These are phyloP conservation scores for Ziziphus jujuba DNA, from an alignment of 306 rosid species.

Conservation along the genomic window DNA sequence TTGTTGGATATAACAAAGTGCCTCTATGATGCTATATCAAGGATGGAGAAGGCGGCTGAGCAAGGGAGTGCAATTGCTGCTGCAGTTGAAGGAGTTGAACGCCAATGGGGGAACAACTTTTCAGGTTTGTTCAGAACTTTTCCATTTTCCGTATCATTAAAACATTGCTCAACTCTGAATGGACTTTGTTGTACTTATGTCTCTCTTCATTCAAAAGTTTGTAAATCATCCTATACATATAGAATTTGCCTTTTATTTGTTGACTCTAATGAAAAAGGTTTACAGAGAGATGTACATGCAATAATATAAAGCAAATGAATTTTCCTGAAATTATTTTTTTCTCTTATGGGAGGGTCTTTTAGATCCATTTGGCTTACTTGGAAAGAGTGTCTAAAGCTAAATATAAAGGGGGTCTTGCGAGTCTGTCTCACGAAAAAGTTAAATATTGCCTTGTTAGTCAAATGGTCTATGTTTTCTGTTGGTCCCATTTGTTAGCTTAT, in stretches of 20 bases:
- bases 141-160: constrained; percentile 13
- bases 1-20: constrained; percentile 89
- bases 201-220: neutral
- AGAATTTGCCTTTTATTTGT: neutral
- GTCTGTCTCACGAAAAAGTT: no score
- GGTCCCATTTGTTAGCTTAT: no score
- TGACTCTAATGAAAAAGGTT: no score
- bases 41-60: constrained; percentile 93
- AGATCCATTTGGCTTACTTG: no score
- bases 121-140: constrained; percentile 52
- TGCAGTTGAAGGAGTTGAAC: constrained; percentile 86
- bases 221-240: neutral
- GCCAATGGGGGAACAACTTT: constrained; percentile 67
- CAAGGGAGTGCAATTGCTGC: constrained; percentile 93
- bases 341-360: no score
- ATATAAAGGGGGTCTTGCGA: no score
- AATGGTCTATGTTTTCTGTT: no score
- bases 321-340: no score
- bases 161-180: constrained; percentile 16
- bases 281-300: no score
- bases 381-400: no score
- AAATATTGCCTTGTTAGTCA: no score
- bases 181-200: constrained; percentile 10
- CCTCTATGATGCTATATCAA: constrained; percentile 90
- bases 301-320: no score